Conservation (phyloP, 164 flowering plant species). For the Umbilicus rupestris region DNA sequence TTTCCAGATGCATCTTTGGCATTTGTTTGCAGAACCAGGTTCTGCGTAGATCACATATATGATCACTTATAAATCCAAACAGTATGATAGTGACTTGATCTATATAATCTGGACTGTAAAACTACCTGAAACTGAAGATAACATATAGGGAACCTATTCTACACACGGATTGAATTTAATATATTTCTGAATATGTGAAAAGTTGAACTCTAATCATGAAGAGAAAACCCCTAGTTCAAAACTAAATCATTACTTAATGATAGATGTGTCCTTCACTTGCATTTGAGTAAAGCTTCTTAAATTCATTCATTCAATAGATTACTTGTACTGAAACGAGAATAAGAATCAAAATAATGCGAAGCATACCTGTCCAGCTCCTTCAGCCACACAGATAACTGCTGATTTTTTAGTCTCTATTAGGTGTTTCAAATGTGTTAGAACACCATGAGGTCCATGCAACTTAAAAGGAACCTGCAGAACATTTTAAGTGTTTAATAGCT, state of each 20-base stretch:
- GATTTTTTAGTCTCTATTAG: constrained; percentile 76
- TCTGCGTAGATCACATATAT: constrained; percentile 29
- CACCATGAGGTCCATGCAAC: constrained; percentile 75
- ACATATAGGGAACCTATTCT: no score
- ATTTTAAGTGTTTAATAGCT: background rate
- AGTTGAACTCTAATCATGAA: no score
- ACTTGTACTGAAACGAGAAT: no score
- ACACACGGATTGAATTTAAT: no score
- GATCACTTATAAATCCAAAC: background rate
- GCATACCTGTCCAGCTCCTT: constrained; percentile 87
- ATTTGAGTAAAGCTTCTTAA: no score
- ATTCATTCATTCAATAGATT: no score
- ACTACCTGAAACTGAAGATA: no score
- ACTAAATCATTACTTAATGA: no score
- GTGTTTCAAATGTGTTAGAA: constrained; percentile 46
- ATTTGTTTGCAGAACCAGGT: constrained; percentile 61
- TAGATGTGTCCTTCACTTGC: no score
- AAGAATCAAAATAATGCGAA: background rate
- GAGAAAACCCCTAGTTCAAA: no score
- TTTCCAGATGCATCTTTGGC: constrained; percentile 90
- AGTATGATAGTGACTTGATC: background rate
- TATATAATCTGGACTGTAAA: no score
- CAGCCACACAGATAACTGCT: constrained; percentile 87
- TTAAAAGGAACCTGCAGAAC: constrained; percentile 50
- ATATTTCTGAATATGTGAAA: no score